Evolutionary conservation across 805 yeast species (phyloP).

Genomic region (Clavispora phyllophila): DNA sequence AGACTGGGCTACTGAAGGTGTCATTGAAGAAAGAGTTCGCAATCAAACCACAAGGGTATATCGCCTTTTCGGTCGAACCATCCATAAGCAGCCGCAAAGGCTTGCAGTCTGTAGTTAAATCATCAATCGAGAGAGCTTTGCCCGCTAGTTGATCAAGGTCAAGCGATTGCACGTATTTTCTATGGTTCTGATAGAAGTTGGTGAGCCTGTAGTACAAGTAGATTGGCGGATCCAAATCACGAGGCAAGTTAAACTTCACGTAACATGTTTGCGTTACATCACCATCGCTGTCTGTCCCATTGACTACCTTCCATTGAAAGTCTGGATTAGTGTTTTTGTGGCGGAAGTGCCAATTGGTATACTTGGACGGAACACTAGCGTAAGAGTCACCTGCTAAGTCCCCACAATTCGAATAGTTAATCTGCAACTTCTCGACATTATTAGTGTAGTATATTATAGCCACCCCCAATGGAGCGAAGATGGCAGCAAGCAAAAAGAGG

Average conservation of each 20-base stretch:
- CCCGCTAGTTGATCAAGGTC: constrained; percentile 82
- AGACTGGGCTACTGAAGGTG: constrained; percentile 55
- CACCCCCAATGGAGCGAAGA: constrained; percentile 89
- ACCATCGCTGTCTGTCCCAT: constrained; percentile 31
- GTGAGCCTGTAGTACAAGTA: constrained; percentile 82
- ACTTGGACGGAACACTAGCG: constrained; percentile 52
- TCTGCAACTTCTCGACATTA: constrained; percentile 66
- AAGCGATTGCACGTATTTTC: constrained; percentile 84
- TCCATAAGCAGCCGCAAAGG: constrained; percentile 37
- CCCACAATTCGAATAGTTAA: constrained; percentile 74
- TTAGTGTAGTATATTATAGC: constrained; percentile 75
- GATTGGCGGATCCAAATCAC: constrained; percentile 63
- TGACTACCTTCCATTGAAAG: constrained; percentile 61
- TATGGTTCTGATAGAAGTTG: constrained; percentile 89
- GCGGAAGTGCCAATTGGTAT: constrained; percentile 59
- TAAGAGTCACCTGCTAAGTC: constrained; percentile 33
- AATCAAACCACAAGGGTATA: constrained; percentile 92
- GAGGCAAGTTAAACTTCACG: constrained; percentile 68
- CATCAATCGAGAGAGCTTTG: constrained; percentile 49
- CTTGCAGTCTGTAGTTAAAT: constrained; percentile 38
- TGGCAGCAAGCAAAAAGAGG: constrained; percentile 62
- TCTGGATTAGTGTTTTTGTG: constrained; percentile 31
- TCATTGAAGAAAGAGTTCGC: constrained; percentile 93
- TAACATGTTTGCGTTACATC: constrained; percentile 47
- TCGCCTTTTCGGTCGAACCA: constrained; percentile 36